Percentiles rank a stretch among this genome's conserved stretches.
phyloP scores from a whole-genome alignment of 2,329 filamentous ascomycete species.

The Cladosporium phlei region DNA sequence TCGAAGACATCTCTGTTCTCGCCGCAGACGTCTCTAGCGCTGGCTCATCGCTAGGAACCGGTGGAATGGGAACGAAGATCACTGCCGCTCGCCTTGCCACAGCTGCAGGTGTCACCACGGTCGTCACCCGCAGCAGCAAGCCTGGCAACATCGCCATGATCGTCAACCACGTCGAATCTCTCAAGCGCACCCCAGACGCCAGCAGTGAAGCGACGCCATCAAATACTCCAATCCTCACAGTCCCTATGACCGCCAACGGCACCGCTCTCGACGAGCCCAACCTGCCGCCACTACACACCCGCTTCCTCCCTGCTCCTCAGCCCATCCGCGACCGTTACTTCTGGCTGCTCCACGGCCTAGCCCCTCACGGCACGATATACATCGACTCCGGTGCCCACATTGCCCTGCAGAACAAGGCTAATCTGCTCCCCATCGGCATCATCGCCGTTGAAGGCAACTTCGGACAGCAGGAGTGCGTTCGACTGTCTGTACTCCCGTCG shows the following conservation, averaged over 20 bases:
- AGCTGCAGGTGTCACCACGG: conserved; percentile 88
- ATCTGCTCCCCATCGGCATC: conserved; percentile 84
- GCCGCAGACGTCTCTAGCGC: conserved; percentile 87
- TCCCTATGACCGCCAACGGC: conserved; percentile 17
- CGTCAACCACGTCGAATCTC: conserved; percentile 70
- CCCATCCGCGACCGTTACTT: conserved; percentile 93
- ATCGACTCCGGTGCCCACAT: conserved; percentile 85
- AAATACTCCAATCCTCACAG: not conserved
- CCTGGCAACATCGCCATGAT: conserved; percentile 89
- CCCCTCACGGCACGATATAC: conserved; percentile 84
- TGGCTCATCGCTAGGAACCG: conserved; percentile 84
- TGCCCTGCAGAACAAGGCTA: conserved; percentile 76
- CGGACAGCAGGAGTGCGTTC: conserved; percentile 86
- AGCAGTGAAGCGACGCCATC: conserved; percentile 25
- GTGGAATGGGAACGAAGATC: conserved; percentile 97
- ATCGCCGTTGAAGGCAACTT: conserved; percentile 85
- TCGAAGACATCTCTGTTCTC: conserved; percentile 78
- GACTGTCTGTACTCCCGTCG: conserved; percentile 69
- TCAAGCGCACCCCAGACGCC: conserved; percentile 34
- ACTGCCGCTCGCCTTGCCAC: conserved; percentile 87
- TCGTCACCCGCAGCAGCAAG: conserved; percentile 91
- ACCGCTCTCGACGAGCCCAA: conserved; percentile 4
- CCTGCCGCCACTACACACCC: conserved; percentile 68
- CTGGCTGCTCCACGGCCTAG: conserved; percentile 91
- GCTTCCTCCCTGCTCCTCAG: conserved; percentile 78